phyloP scores from a whole-genome alignment of 768 basidiomycete genomes.

The Leccinum longicurvipes region DNA sequence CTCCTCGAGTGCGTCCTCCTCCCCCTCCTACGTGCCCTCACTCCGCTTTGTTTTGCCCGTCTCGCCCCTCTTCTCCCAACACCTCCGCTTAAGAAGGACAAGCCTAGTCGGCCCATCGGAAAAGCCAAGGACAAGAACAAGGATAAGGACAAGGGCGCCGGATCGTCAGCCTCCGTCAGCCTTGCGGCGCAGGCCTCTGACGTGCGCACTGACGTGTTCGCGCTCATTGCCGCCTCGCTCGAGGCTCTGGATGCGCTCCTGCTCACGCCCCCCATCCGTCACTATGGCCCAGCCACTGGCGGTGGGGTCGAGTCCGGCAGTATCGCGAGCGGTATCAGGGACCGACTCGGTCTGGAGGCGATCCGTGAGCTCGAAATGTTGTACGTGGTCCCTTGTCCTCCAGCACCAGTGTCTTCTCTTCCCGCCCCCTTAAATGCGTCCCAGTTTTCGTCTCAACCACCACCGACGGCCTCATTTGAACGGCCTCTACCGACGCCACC shows the following conservation, averaged over 20 bases:
- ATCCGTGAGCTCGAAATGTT: conserved; percentile 26
- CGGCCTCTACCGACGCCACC: not conserved
- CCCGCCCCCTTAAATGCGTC: not conserved
- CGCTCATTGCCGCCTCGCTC: conserved; percentile 22
- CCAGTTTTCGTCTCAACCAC: not conserved
- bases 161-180: not conserved
- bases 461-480: not conserved
- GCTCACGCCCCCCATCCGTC: no score
- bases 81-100: conserved; percentile 3
- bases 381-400: conserved; percentile 3
- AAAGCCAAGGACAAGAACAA: not conserved
- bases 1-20: conserved; percentile 22
- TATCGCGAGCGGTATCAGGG: conserved; percentile 12
- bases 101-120: not conserved
- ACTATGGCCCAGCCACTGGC: no score
- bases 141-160: not conserved
- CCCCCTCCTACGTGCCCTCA: conserved; percentile 17
- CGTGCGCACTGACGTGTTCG: conserved; percentile 19
- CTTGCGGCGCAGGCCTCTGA: conserved; percentile 7
- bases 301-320: no score
- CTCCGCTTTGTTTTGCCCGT: conserved; percentile 17
- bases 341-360: conserved; percentile 27
- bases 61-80: conserved; percentile 11
- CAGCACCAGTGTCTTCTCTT: not conserved
- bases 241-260: conserved; percentile 17